Percentiles rank a stretch among this genome's conserved stretches.
phyloP scores from a whole-genome alignment of 1,284 basidiomycete species.

The Ustilago hordei region DNA sequence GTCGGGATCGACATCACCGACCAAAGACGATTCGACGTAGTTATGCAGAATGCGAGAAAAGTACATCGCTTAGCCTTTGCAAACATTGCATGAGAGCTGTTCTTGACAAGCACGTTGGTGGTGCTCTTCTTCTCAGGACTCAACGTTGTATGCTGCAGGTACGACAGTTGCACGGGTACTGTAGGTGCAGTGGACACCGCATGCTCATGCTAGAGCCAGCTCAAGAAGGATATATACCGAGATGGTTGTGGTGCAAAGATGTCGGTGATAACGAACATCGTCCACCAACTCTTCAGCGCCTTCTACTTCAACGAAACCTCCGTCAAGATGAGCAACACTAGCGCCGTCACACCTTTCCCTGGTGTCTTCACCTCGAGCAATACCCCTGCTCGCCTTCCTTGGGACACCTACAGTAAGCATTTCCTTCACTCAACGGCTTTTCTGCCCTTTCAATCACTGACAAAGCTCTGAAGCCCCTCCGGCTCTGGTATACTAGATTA shows the following conservation, averaged over 20 bases:
- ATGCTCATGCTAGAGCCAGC: background rate
- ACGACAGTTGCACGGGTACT: background rate
- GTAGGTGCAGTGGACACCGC: background rate
- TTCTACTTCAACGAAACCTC: background rate
- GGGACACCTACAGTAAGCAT: conserved; percentile 46
- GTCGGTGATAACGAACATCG: background rate
- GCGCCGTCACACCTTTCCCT: conserved; percentile 23
- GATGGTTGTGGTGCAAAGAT: background rate
- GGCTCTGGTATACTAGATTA: conserved; percentile 23
- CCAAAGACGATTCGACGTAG: background rate
- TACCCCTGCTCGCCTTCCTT: conserved; percentile 34
- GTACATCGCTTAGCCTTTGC: background rate
- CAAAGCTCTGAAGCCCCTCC: background rate
- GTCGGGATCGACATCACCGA: background rate
- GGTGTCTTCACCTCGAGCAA: conserved; percentile 31
- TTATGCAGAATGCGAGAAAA: background rate
- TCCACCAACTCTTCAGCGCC: conserved; percentile 4
- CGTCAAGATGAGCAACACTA: conserved; percentile 19
- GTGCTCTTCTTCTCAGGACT: background rate
- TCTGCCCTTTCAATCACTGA: background rate
- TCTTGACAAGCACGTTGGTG: background rate
- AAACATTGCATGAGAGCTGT: background rate
- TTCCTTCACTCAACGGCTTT: background rate
- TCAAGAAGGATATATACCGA: conserved; percentile 6
- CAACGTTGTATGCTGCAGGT: background rate